Evolutionary conservation across 2,329 filamentous ascomycete genomes (phyloP), one percentile per base, ranked within the genome.

Genomic region (Ophiobolus disseminans): DNA sequence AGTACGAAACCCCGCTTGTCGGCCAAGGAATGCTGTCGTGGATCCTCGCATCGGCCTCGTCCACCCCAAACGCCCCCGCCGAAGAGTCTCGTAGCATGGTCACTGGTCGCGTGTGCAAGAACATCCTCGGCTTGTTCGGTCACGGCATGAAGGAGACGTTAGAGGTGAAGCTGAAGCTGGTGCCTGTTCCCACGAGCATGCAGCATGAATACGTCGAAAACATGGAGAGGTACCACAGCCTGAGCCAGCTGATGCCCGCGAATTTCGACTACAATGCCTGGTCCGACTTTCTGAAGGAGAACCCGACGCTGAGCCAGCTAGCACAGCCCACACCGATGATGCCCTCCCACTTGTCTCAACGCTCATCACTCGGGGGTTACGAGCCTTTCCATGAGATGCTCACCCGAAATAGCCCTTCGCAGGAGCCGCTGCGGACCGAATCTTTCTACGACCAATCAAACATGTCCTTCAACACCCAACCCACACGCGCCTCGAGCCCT

Each of bases 21-120:
- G 94, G 94, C 17, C 93, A 99, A 74, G 94, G 95, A 43, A 90
- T 97, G 86, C 80, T 99, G 16, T 97, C 94, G 28, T 88, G 89
- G 83, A 85, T 87, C 17, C 80, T 97, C 36, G 82, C 83, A 40
- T 79, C 80, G n/a, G 74, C 82, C 43, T 83, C 84, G 68, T 66
- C 81, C 45, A 80, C 79, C 11, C 80, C 82, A 7, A 78, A 80
- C 50, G 78, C 78, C 14, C 77, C 80, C 20, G 79, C 80, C 40
- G 80, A 85, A 46, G 81, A 86, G 60, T 85, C 85, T 10, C 85
- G 87, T 66, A 81, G 84, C 25, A 79, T 91, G 74, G 87, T 99
- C 56, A 97, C 93, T 6, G 94, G 94, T 47, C 88, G 91, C 25
- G 90, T 99, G 45, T 91, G 89, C 66, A 90, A 89, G 68, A 97